These are phyloP conservation scores for Cyberlindnera japonica DNA, from an alignment of 805 yeast genomes.

Conservation along the genomic window DNA sequence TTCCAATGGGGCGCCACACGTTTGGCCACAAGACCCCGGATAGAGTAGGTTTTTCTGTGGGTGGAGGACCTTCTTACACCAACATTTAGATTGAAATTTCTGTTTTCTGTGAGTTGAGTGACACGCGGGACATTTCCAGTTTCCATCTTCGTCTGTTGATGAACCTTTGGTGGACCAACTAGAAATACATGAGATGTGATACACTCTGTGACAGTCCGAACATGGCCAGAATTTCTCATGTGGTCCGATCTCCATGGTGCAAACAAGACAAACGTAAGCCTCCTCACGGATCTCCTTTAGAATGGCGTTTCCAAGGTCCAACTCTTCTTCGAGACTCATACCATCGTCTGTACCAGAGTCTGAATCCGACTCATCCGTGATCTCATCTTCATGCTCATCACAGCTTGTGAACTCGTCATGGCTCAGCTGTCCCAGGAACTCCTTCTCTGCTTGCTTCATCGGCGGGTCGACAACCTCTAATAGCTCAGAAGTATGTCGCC, in stretches of 20 bases:
- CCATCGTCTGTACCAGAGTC: constrained; percentile 17
- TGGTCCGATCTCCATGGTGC: constrained; percentile 76
- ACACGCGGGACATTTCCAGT: constrained; percentile 89
- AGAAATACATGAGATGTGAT: constrained; percentile 77
- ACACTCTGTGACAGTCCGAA: constrained; percentile 70
- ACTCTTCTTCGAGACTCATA: constrained; percentile 22
- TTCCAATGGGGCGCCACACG: constrained; percentile 56
- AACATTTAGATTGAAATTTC: constrained; percentile 65
- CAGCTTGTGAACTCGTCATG: neutral
- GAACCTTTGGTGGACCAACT: constrained; percentile 85
- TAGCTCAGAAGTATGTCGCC: too few relatives aligned
- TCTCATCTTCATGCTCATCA: neutral
- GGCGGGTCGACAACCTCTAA: neutral
- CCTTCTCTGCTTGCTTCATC: neutral
- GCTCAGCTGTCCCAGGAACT: neutral
- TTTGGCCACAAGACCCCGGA: constrained; percentile 89
- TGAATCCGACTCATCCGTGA: constrained; percentile 2
- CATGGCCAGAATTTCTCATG: constrained; percentile 77
- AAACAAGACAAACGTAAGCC: constrained; percentile 79
- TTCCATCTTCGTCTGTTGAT: constrained; percentile 52
- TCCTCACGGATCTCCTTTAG: constrained; percentile 59
- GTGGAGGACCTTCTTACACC: constrained; percentile 81
- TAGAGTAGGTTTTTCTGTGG: constrained; percentile 55
- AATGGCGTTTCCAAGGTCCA: constrained; percentile 34
- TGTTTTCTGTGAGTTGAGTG: constrained; percentile 45